These are phyloP conservation scores for Clonostachys solani DNA, from an alignment of 2,329 filamentous ascomycete species.

Conservation along the genomic window DNA sequence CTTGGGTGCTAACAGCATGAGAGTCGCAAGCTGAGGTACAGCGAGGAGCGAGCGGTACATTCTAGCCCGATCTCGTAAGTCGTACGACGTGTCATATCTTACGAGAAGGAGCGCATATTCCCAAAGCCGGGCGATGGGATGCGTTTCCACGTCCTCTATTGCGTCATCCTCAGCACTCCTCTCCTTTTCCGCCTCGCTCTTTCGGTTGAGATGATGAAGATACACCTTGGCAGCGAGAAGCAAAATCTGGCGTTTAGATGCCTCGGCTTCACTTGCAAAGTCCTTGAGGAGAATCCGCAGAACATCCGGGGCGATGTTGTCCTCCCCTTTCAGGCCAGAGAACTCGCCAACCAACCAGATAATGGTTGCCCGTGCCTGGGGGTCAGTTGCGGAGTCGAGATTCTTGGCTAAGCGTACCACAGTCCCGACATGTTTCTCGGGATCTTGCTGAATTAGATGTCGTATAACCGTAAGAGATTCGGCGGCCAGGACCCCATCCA, in stretches of 20 bases:
- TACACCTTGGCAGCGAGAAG: slow-evolving; percentile 96
- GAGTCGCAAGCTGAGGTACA: slow-evolving; percentile 80
- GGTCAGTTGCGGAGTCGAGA: slow-evolving; percentile 81
- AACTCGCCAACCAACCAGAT: slow-evolving; percentile 98
- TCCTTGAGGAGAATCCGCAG: slow-evolving; percentile 81
- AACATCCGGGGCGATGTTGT: slow-evolving; percentile 91
- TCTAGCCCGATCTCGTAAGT: slow-evolving; percentile 85
- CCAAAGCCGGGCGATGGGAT: slow-evolving; percentile 77
- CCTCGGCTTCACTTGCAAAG: slow-evolving; percentile 79
- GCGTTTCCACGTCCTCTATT: slow-evolving; percentile 23
- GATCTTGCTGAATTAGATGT: slow-evolving; percentile 90
- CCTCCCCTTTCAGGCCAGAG: slow-evolving; percentile 70
- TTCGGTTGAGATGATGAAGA: slow-evolving; percentile 75
- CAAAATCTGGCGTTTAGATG: slow-evolving; percentile 86
- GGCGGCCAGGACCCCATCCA: slow-evolving; percentile 83
- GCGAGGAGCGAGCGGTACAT: slow-evolving; percentile 82
- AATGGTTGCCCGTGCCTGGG: slow-evolving; percentile 87
- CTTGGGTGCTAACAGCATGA: slow-evolving; percentile 91
- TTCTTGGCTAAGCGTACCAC: slow-evolving; percentile 88
- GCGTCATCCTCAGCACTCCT: slow-evolving; percentile 23
- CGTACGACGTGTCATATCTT: slow-evolving; percentile 91
- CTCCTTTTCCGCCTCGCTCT: slow-evolving; percentile 36
- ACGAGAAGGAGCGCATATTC: slow-evolving; percentile 80
- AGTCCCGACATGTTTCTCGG: slow-evolving; percentile 74
- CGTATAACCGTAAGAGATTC: slow-evolving; percentile 93